Evolutionary conservation across 2,329 filamentous ascomycete species (phyloP).

Genomic region (Penicillium hesseltinei): DNA sequence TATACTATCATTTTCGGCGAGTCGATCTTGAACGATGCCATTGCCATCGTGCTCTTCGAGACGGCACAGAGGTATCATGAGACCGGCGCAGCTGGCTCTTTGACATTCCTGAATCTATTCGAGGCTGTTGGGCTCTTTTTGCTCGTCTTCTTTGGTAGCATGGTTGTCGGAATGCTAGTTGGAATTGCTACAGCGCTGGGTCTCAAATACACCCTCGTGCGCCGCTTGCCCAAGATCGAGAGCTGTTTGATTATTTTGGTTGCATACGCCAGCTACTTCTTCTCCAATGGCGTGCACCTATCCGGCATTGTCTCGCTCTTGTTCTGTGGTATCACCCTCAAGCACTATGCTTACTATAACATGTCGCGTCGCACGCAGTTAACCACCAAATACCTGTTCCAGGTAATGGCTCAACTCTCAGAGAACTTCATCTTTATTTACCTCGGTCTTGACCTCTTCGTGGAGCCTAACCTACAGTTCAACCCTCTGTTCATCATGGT

Average conservation of each 20-base stretch:
- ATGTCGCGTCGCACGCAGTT: slow-evolving; percentile 98
- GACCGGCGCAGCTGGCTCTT: slow-evolving; percentile 58
- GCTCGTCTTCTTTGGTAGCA: slow-evolving; percentile 89
- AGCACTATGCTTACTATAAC: slow-evolving; percentile 99
- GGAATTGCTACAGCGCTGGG: slow-evolving; percentile 83
- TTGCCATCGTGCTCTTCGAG: slow-evolving; percentile 98
- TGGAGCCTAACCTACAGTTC: slow-evolving; percentile 81
- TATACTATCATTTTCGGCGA: slow-evolving; percentile 99
- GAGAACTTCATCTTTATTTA: slow-evolving; percentile 99
- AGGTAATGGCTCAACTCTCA: slow-evolving; percentile 87
- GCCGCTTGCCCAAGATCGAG: slow-evolving; percentile 92
- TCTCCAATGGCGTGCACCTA: slow-evolving; percentile 92
- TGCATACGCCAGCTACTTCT: slow-evolving; percentile 95
- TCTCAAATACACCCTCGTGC: slow-evolving; percentile 91
- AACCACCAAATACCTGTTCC: slow-evolving; percentile 96
- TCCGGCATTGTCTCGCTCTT: slow-evolving; percentile 95
- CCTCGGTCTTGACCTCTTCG: slow-evolving; percentile 89
- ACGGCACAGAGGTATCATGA: slow-evolving; percentile 91
- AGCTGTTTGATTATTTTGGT: slow-evolving; percentile 92
- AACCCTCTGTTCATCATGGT: slow-evolving; percentile 95
- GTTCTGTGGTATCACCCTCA: slow-evolving; percentile 96
- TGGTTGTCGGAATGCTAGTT: slow-evolving; percentile 83
- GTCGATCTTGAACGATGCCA: slow-evolving; percentile 95
- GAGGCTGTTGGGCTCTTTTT: slow-evolving; percentile 94
- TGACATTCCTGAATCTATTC: slow-evolving; percentile 79